Base-by-base conservation (phyloP, 2,329 filamentous ascomycete species). In the Nannizziopsis barbatae region DNA sequence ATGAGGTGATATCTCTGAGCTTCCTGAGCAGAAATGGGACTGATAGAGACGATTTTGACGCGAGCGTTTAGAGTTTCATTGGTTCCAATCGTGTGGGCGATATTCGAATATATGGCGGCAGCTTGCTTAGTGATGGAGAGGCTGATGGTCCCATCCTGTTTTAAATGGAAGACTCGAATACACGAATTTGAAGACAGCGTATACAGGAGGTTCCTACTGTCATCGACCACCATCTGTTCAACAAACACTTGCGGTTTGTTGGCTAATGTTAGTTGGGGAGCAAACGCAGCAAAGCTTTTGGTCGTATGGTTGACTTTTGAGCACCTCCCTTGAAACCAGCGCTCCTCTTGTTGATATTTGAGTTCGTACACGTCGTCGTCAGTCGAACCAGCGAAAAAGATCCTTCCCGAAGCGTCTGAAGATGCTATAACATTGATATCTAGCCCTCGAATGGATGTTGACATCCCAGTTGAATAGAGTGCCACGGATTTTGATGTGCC, bases 331-430 rank as follows among this genome's bases (percentile, higher is more conserved):
- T 85, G 83, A 62, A 98, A 98, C 92, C 92, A 98, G 58, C 85
- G 84, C 67, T 98, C 92, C 65, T 96, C 88, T 60, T 95, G 88
- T 66, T 96, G 90, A 63, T 98, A 98, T 57, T 84, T 89, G 47
- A 98, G 77, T 67, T 98, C 92, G 64, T 92, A 86, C 42, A 98
- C 80, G 58, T 96, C 89, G 54, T 87, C 87, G 55, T 90, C 86
- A 44, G 74, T 76, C 44, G 76, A 77, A 33, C 88, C 86, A 37
- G 84, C 82, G 60, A 95, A 95, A 72, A 98, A 98, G 55, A 98
- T 92, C 52, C 92, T 84, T 7, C 93, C 93, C 17, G 80, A 84
- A 15, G 82, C 80, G 2, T 71, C 68, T 0, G 89, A 92, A 12
- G 84, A 86, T 17, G 81, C 81, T 56, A 98, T 88, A 40, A 83